Percentiles rank a stretch among this genome's conserved stretches.
phyloP scores from a whole-genome alignment of 2,329 filamentous ascomycete species.

The Penicillium palitans region DNA sequence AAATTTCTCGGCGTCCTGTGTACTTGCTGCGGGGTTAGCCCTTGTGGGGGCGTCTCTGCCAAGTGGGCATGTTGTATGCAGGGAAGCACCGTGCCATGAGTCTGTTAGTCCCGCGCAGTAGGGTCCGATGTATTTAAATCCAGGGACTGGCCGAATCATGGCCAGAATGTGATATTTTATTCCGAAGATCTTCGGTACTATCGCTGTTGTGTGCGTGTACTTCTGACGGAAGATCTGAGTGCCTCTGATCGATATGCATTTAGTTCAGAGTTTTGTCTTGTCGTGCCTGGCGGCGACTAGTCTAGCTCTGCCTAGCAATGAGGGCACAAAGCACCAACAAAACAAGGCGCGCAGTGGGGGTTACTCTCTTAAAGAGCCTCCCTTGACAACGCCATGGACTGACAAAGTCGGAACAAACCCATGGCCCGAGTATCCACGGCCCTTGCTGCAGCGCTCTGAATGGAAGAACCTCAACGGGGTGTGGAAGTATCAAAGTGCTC shows the following conservation, averaged over 20 bases:
- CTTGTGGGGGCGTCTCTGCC: conserved; percentile 12
- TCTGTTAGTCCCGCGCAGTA: background rate
- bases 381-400: conserved; percentile 49
- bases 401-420: conserved; percentile 49
- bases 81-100: conserved; percentile 1
- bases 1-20: conserved; percentile 6
- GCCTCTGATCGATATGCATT: conserved; percentile 13
- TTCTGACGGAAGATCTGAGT: background rate
- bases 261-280: conserved; percentile 12
- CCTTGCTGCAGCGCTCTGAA: conserved; percentile 47
- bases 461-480: conserved; percentile 54
- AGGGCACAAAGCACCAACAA: background rate
- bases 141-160: conserved; percentile 4
- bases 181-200: background rate
- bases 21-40: conserved; percentile 19
- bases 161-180: background rate
- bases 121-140: conserved; percentile 8
- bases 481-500: conserved; percentile 49
- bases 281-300: conserved; percentile 15
- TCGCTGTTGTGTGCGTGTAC: background rate
- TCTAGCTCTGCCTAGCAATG: conserved; percentile 13
- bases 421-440: conserved; percentile 53
- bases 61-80: conserved; percentile 10
- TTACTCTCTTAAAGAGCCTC: conserved; percentile 45
- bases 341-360: conserved; percentile 22